Conservation (phyloP, 352 stramenopile genomes). For the Globisporangium lucens region DNA sequence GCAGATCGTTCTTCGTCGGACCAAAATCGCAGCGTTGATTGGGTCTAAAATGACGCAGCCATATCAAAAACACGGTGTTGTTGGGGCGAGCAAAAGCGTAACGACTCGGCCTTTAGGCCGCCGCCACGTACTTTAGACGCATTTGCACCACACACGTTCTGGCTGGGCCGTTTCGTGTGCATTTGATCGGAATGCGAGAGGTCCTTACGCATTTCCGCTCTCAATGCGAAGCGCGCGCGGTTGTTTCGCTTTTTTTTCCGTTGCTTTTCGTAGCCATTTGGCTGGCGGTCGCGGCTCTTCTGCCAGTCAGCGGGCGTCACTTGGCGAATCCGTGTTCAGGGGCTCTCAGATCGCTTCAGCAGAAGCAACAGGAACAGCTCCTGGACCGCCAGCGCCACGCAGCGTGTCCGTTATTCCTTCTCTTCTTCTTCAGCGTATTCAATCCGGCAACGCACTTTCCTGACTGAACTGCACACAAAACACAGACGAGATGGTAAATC, state of each 20-base stretch:
- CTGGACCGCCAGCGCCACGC: neutral
- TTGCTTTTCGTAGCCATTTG: neutral
- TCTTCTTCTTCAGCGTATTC: neutral
- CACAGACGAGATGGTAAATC: too few relatives aligned
- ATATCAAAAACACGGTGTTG: too few relatives aligned
- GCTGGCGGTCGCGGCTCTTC: neutral
- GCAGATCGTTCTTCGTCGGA: neutral
- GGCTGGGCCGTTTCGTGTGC: neutral
- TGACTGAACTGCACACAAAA: too few relatives aligned
- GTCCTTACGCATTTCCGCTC: too few relatives aligned
- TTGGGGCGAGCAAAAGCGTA: neutral
- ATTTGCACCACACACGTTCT: neutral
- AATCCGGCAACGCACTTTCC: neutral
- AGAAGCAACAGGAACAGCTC: neutral
- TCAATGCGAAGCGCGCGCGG: neutral
- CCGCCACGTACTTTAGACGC: neutral
- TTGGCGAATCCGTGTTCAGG: neutral
- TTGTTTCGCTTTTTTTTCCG: neutral
- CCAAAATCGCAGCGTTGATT: neutral
- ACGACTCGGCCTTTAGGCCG: neutral
- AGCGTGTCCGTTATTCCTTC: slow-evolving; percentile 1
- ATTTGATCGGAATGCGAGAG: too few relatives aligned
- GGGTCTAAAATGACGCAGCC: neutral
- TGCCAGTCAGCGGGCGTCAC: neutral
- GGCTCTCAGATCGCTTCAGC: neutral